Conservation (phyloP, 2,329 filamentous ascomycete species). For the Cadophora malorum region DNA sequence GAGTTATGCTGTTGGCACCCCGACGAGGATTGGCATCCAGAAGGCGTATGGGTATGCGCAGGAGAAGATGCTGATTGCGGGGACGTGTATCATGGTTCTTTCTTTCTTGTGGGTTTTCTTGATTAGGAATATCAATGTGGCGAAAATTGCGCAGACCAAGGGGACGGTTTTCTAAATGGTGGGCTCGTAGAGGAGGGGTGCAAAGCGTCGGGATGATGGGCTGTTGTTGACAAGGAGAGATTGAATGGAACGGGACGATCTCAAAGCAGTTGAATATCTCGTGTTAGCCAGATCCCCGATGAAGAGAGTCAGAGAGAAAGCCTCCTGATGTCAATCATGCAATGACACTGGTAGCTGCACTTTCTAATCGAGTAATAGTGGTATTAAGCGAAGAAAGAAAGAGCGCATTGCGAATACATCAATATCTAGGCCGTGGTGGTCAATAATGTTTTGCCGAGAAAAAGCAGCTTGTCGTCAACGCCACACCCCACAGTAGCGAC, state of each 20-base stretch:
- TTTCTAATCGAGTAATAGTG: no score
- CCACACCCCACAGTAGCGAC: no score
- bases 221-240: neutral
- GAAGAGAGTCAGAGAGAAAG: no score
- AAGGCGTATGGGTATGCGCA: slow-evolving; percentile 61
- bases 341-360: no score
- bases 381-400: no score
- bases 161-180: slow-evolving; percentile 44
- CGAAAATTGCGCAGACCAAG: slow-evolving; percentile 52
- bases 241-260: neutral
- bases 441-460: no score
- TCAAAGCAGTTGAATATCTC: no score
- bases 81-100: slow-evolving; percentile 53
- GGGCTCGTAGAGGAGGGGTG: neutral
- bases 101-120: slow-evolving; percentile 50
- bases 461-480: no score
- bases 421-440: no score
- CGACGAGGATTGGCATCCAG: slow-evolving; percentile 57
- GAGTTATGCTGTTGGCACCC: slow-evolving; percentile 55
- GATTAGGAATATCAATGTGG: slow-evolving; percentile 56
- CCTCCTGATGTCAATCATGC: no score
- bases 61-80: slow-evolving; percentile 57
- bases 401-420: no score
- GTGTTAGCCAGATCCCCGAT: no score
- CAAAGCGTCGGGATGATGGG: neutral